phyloP scores from a whole-genome alignment of 768 basidiomycete species.

The Sporobolomyces roseus region DNA sequence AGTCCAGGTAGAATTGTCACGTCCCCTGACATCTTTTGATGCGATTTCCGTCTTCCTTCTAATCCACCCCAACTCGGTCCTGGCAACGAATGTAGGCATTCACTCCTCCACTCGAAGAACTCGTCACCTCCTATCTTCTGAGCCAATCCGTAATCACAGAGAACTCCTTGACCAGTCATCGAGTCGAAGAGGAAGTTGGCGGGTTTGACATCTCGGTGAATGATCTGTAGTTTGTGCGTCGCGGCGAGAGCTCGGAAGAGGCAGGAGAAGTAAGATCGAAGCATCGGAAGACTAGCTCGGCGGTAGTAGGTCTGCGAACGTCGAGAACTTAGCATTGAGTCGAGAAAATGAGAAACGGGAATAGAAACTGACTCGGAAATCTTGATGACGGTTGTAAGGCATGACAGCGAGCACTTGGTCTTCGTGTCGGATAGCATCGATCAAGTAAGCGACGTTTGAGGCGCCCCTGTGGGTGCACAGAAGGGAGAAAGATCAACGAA shows the following conservation, averaged over 20 bases:
- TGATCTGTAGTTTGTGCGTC: slow-evolving; percentile 76
- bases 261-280: slow-evolving; percentile 83
- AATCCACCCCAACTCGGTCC: slow-evolving; percentile 41
- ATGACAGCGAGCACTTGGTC: slow-evolving; percentile 93
- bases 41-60: background rate
- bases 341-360: background rate
- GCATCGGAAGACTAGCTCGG: slow-evolving; percentile 65
- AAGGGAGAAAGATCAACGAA: background rate
- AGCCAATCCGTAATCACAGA: slow-evolving; percentile 94
- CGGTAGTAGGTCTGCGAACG: slow-evolving; percentile 65
- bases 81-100: slow-evolving; percentile 74
- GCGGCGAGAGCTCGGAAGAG: slow-evolving; percentile 86
- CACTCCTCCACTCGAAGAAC: slow-evolving; percentile 45
- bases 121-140: slow-evolving; percentile 52
- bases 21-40: background rate
- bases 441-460: slow-evolving; percentile 83
- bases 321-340: background rate
- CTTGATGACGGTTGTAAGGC: slow-evolving; percentile 86
- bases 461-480: slow-evolving; percentile 59
- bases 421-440: slow-evolving; percentile 82
- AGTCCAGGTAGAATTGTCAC: slow-evolving; percentile 10
- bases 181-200: slow-evolving; percentile 96
- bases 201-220: slow-evolving; percentile 96
- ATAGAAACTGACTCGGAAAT: slow-evolving; percentile 67
- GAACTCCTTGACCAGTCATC: slow-evolving; percentile 70